Base-by-base conservation (phyloP, 805 yeast genomes). In the Ogataea wickerhamii region DNA sequence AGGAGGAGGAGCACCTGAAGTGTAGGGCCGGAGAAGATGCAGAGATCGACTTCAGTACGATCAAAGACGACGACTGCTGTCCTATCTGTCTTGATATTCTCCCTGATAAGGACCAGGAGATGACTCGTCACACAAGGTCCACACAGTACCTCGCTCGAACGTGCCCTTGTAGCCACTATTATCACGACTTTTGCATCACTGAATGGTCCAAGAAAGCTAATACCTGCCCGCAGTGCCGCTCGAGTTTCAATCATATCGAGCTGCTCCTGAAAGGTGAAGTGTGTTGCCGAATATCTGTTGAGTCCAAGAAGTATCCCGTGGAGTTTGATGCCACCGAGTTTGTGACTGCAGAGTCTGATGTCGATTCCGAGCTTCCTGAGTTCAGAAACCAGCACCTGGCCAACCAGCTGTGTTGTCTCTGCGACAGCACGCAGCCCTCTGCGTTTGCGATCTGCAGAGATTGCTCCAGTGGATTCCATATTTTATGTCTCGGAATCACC, bases 131-230 rank as follows among this genome's bases (percentile, higher is more conserved):
- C 8, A 56, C 63, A 5, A 40, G 61, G 18, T 40, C 48, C 2
- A 45, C 55, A 2, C 57, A 51, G 27, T 39, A 40, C 8, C 45
- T 54, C 11, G 62, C 63, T 2, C 41, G 52, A 16, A 51, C 61
- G 1, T 43, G 42, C n/a, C 67, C 67, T 0, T 63, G 68, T 31
- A 36, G 45, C 19, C 68, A 63, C 40, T 43, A 42, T 21, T 63
- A 63, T 31, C 68, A 63, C 36, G 60, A 55, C 35, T 58, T 55
- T 25, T 63, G 68, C 38, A 58, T 63, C 30, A 48, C 47, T 28
- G 57, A 60, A 26, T 63, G 68, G 68, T 46, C 62, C 2, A 53
- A 55, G 37, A 49, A 60, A 41, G 64, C 66, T 13, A 61, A 60
- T 29, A 57, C 63, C 11, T 61, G 67, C 34, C 67, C 68, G 5